These are phyloP conservation scores for Anthoceros angustus DNA, from an alignment of 225 moss, liverwort and hornwort genomes.

Conservation along the genomic window DNA sequence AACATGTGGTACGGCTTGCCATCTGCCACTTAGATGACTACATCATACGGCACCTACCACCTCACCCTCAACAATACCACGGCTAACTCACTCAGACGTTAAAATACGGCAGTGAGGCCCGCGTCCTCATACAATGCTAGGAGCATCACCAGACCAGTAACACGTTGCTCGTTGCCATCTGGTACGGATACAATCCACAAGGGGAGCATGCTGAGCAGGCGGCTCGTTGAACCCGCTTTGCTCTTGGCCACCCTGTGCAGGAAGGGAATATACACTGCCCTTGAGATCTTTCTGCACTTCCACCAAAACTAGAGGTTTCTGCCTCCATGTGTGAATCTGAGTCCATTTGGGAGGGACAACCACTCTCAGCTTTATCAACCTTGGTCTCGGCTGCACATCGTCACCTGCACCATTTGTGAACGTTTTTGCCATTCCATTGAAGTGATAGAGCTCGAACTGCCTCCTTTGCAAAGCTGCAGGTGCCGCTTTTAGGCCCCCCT, in stretches of 20 bases:
- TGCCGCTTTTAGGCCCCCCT: slow-evolving; percentile 67
- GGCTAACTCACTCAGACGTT: no score
- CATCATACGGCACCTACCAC: no score
- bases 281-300: slow-evolving; percentile 43
- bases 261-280: slow-evolving; percentile 18
- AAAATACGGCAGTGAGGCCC: no score
- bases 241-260: slow-evolving; percentile 9
- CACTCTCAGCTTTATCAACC: slow-evolving; percentile 56
- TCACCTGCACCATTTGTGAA: slow-evolving; percentile 54
- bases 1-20: no score
- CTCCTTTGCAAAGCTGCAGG: slow-evolving; percentile 40
- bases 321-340: slow-evolving; percentile 21
- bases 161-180: slow-evolving; percentile 94
- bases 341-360: slow-evolving; percentile 98
- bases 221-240: slow-evolving; percentile 27
- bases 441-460: slow-evolving; percentile 82
- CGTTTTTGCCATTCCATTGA: slow-evolving; percentile 94
- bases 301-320: slow-evolving; percentile 22
- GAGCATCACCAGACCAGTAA: slow-evolving; percentile 84
- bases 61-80: no score
- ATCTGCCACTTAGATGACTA: no score
- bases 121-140: slow-evolving; percentile 76
- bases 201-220: slow-evolving; percentile 89
- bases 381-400: slow-evolving; percentile 59
- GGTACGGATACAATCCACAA: slow-evolving; percentile 93